These are phyloP conservation scores for Colletotrichum filicis DNA, from an alignment of 2,329 filamentous ascomycete species.

Conservation along the genomic window DNA sequence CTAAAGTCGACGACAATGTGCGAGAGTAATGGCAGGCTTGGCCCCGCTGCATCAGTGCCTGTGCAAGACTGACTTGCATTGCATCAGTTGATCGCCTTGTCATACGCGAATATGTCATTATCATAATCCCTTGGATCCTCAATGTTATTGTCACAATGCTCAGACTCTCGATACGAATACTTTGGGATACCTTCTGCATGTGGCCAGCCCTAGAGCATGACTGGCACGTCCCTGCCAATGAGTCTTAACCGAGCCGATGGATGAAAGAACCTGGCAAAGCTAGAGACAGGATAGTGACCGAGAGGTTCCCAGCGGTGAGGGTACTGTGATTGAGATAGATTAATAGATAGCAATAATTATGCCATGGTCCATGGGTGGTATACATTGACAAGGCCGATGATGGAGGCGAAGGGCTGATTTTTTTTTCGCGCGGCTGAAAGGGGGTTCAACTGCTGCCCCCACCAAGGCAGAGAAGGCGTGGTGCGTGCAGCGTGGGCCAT, in stretches of 20 bases:
- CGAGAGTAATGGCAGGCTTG: neutral
- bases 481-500: neutral
- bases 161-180: neutral
- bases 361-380: neutral
- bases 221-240: neutral
- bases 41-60: neutral
- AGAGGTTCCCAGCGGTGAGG: constrained; percentile 12
- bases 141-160: neutral
- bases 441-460: neutral
- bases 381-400: neutral
- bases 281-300: neutral
- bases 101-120: neutral
- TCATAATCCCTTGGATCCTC: neutral
- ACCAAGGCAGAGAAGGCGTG: neutral
- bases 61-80: neutral
- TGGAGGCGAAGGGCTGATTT: neutral
- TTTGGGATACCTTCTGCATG: neutral
- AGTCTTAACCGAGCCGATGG: neutral
- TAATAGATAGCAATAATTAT: constrained; percentile 22
- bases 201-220: neutral
- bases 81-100: neutral
- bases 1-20: neutral
- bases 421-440: constrained; percentile 4
- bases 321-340: constrained; percentile 24
- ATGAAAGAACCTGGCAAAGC: neutral